These are phyloP conservation scores for Daphne laureola DNA, from an alignment of 441 rosid genomes.

Conservation along the genomic window DNA sequence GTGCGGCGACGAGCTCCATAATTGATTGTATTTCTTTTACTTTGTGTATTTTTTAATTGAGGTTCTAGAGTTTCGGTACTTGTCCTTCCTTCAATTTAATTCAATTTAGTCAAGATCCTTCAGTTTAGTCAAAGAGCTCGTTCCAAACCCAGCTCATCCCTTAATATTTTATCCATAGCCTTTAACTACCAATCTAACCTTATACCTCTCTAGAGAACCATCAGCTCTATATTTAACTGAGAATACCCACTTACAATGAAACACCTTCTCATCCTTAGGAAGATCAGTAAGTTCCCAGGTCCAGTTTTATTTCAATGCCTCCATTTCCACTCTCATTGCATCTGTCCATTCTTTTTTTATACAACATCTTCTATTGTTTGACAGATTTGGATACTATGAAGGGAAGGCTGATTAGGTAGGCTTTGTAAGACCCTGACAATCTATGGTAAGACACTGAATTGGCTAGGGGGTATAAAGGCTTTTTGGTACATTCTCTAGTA, in stretches of 20 bases:
- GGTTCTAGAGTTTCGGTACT: too few species aligned
- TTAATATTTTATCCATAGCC: not conserved
- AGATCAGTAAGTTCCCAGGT: not conserved
- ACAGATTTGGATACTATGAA: constrained; percentile 1
- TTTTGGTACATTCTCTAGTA: constrained; percentile 7
- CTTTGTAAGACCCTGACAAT: not conserved
- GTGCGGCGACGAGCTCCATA: too few species aligned
- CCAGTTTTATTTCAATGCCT: not conserved
- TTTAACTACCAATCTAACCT: not conserved
- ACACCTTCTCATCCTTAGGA: not conserved
- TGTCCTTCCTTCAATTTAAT: too few species aligned
- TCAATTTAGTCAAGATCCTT: too few species aligned
- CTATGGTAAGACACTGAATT: constrained; percentile 4
- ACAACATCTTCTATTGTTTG: not conserved
- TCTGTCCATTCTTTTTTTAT: not conserved
- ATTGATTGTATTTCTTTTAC: too few species aligned
- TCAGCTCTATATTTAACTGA: not conserved
- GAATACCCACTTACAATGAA: not conserved
- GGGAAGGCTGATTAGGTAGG: not conserved
- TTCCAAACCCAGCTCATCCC: too few species aligned
- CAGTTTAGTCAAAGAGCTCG: too few species aligned
- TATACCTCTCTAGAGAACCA: not conserved
- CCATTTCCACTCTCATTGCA: constrained; percentile 3
- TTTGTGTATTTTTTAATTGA: too few species aligned
- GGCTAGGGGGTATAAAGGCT: constrained; percentile 6